Percentiles rank a stretch among this genome's conserved stretches.
These are phyloP conservation scores for Monilinia fructicola DNA, from an alignment of 2,329 filamentous ascomycete genomes.

Conservation along the genomic window DNA sequence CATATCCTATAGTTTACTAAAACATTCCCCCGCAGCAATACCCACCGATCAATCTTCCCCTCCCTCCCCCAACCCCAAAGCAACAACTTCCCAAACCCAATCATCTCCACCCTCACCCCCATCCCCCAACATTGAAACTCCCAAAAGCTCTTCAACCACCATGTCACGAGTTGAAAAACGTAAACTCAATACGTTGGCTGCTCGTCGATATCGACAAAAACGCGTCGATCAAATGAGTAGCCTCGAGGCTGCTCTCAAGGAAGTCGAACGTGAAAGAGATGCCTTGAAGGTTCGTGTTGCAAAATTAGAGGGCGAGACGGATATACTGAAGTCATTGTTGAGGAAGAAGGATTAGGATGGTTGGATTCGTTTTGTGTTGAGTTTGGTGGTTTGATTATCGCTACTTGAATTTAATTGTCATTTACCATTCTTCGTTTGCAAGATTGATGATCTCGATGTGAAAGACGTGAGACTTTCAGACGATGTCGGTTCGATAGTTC, in stretches of 20 bases:
- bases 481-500: slow-evolving; percentile 27
- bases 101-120: slow-evolving; percentile 16
- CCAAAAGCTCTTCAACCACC: slow-evolving; percentile 18
- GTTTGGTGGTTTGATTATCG: slow-evolving; percentile 3
- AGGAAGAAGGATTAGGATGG: slow-evolving; percentile 21
- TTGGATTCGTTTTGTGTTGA: neutral
- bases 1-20: neutral
- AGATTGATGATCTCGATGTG: neutral
- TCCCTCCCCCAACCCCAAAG: slow-evolving; percentile 2
- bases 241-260: slow-evolving; percentile 59
- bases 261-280: slow-evolving; percentile 61
- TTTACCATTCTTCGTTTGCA: slow-evolving; percentile 4
- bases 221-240: slow-evolving; percentile 64
- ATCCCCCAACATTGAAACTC: slow-evolving; percentile 11
- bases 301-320: slow-evolving; percentile 63
- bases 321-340: slow-evolving; percentile 55
- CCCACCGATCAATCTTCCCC: slow-evolving; percentile 11
- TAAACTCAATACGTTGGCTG: slow-evolving; percentile 68
- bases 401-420: slow-evolving; percentile 14
- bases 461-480: slow-evolving; percentile 22
- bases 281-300: slow-evolving; percentile 62
- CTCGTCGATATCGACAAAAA: slow-evolving; percentile 69
- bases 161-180: slow-evolving; percentile 50
- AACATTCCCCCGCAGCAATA: neutral
- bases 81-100: slow-evolving; percentile 6